Percentiles rank a stretch among this genome's conserved stretches.
These are phyloP conservation scores for Protomyces inouyei DNA, from an alignment of 1,139 yeast genomes.

Conservation along the genomic window DNA sequence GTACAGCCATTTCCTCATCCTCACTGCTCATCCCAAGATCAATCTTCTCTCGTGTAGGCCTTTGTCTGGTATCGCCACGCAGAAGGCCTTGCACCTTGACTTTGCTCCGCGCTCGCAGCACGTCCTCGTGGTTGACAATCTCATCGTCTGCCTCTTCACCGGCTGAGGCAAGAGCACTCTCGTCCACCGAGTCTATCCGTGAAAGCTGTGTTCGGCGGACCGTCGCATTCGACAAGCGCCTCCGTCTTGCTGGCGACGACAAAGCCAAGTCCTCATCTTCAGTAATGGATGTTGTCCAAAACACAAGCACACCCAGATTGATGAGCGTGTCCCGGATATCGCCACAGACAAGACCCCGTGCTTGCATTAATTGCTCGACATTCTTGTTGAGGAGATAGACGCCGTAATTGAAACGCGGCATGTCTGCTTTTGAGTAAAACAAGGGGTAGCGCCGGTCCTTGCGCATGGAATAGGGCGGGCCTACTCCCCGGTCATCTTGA, in stretches of 20 bases:
- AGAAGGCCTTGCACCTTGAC: neutral
- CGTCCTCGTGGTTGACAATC: neutral
- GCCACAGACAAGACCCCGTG: constrained; percentile 38
- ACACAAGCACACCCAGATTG: constrained; percentile 41
- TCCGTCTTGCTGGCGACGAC: neutral
- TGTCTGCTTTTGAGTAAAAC: constrained; percentile 48
- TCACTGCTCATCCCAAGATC: neutral
- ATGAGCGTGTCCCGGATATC: constrained; percentile 43
- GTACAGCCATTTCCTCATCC: neutral
- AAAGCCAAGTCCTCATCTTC: neutral
- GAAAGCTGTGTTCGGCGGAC: neutral
- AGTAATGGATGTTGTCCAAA: constrained; percentile 30
- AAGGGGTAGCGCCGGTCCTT: constrained; percentile 42
- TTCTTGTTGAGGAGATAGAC: constrained; percentile 48
- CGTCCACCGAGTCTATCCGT: neutral
- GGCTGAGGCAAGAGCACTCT: neutral
- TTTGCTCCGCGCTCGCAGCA: neutral
- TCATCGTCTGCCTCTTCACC: neutral
- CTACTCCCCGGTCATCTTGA: constrained; percentile 4
- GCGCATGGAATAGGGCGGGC: constrained; percentile 18
- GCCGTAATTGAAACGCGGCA: constrained; percentile 52
- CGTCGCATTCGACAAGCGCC: neutral
- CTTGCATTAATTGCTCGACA: constrained; percentile 49
- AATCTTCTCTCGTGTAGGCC: neutral
- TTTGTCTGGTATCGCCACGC: neutral